Percentiles rank a stretch among this genome's conserved stretches.
phyloP scores from a whole-genome alignment of 108 stramenopile genomes.

The Phaeodactylum tricornutum region DNA sequence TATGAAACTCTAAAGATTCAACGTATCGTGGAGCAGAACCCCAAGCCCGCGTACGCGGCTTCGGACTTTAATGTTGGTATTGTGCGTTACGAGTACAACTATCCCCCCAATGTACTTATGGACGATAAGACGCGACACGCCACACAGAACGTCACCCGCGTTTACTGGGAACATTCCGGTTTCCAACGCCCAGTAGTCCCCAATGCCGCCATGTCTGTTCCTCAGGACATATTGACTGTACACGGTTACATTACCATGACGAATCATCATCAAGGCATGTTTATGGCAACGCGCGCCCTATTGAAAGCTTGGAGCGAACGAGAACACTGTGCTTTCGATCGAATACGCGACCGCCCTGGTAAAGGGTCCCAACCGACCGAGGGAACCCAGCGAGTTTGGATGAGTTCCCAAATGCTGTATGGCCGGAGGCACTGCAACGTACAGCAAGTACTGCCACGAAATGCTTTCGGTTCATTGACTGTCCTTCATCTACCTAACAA shows the following conservation, averaged over 20 bases:
- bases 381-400: slow-evolving; percentile 75
- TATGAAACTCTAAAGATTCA: slow-evolving; percentile 54
- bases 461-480: slow-evolving; percentile 66
- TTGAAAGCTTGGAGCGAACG: slow-evolving; percentile 66
- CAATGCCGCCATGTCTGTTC: slow-evolving; percentile 34
- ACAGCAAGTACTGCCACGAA: slow-evolving; percentile 56
- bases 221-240: slow-evolving; percentile 17
- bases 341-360: slow-evolving; percentile 53
- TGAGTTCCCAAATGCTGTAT: slow-evolving; percentile 75
- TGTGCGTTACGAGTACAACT: slow-evolving; percentile 84
- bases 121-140: slow-evolving; percentile 82
- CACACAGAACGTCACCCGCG: slow-evolving; percentile 68
- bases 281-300: slow-evolving; percentile 51
- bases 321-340: slow-evolving; percentile 50
- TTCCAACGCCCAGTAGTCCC: slow-evolving; percentile 26
- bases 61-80: slow-evolving; percentile 77
- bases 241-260: slow-evolving; percentile 59
- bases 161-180: slow-evolving; percentile 75
- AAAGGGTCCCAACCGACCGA: slow-evolving; percentile 54
- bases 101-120: slow-evolving; percentile 68
- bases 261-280: slow-evolving; percentile 86
- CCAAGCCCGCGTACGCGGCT: slow-evolving; percentile 15
- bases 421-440: slow-evolving; percentile 58
- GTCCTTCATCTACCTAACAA: slow-evolving; percentile 82
- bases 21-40: slow-evolving; percentile 27